Conservation (phyloP, 768 basidiomycete genomes). For the Mycena galopus region DNA sequence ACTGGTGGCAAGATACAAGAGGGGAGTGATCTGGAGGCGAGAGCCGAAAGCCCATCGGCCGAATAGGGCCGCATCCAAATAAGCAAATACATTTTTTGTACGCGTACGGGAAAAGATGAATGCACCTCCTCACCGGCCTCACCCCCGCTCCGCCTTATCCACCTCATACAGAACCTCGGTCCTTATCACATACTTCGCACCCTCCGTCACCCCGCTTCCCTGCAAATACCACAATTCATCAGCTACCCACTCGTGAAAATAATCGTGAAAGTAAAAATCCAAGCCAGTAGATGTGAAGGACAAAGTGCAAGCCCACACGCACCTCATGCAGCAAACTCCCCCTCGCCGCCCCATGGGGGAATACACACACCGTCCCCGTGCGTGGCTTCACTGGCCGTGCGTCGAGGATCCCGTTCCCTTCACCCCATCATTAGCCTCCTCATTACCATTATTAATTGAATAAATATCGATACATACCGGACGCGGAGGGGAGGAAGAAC, state of each 20-base stretch:
- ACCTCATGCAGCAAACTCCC: slow-evolving; percentile 54
- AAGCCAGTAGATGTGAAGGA: too few relatives aligned
- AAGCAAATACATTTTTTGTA: too few relatives aligned
- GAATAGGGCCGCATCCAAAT: neutral
- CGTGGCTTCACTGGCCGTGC: slow-evolving; percentile 63
- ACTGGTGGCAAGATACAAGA: neutral
- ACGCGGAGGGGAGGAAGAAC: slow-evolving; percentile 65
- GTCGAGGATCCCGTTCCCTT: slow-evolving; percentile 56
- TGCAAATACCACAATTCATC: slow-evolving; percentile 6
- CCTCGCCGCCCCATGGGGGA: slow-evolving; percentile 57
- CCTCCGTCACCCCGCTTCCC: slow-evolving; percentile 53
- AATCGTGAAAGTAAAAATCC: too few relatives aligned
- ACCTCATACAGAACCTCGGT: slow-evolving; percentile 56
- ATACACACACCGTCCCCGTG: slow-evolving; percentile 63
- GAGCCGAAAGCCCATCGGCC: neutral
- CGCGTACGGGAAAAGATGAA: neutral
- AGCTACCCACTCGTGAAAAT: too few relatives aligned
- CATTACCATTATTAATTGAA: too few relatives aligned
- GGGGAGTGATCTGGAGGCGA: too few relatives aligned
- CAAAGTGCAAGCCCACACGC: too few relatives aligned
- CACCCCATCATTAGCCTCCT: too few relatives aligned
- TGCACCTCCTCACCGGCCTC: slow-evolving; percentile 36
- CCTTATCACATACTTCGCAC: slow-evolving; percentile 55
- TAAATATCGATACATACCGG: too few relatives aligned
- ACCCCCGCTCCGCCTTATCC: slow-evolving; percentile 50